phyloP scores from a whole-genome alignment of 495 filamentous ascomycete species.

The Rostrohypoxylon terebratum region DNA sequence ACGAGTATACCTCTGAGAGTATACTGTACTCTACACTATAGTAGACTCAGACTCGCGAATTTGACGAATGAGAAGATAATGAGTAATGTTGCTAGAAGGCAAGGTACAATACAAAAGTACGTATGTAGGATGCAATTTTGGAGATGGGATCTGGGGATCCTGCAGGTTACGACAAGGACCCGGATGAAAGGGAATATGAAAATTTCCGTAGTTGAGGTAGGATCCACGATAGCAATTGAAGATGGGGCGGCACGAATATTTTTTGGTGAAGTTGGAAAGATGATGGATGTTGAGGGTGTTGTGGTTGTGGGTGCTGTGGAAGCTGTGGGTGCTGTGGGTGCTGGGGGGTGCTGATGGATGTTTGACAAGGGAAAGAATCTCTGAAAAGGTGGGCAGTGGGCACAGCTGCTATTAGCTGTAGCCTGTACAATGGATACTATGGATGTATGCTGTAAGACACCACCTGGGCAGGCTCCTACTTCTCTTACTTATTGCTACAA shows the following conservation, averaged over 20 bases:
- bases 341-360: no score
- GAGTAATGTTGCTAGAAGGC: not conserved
- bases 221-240: constrained; percentile 34
- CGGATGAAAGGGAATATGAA: constrained; percentile 47
- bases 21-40: not conserved
- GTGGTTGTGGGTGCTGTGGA: not conserved
- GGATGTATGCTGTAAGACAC: no score
- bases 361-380: constrained; percentile 8
- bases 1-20: not conserved
- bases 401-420: not conserved
- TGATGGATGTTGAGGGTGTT: not conserved
- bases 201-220: constrained; percentile 38
- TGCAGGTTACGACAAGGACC: constrained; percentile 34
- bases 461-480: no score
- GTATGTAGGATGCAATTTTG: constrained; percentile 26
- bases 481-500: no score
- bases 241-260: constrained; percentile 25
- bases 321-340: no score
- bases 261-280: not conserved
- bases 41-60: not conserved
- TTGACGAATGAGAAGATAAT: not conserved
- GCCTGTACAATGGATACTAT: no score
- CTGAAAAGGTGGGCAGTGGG: not conserved
- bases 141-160: constrained; percentile 43
- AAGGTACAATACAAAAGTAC: constrained; percentile 35